A percentile compares a stretch with the other conserved stretches of the same genome.
Evolutionary conservation across 352 stramenopile genomes (phyloP).

Genomic region (Globisporangium lucens): DNA sequence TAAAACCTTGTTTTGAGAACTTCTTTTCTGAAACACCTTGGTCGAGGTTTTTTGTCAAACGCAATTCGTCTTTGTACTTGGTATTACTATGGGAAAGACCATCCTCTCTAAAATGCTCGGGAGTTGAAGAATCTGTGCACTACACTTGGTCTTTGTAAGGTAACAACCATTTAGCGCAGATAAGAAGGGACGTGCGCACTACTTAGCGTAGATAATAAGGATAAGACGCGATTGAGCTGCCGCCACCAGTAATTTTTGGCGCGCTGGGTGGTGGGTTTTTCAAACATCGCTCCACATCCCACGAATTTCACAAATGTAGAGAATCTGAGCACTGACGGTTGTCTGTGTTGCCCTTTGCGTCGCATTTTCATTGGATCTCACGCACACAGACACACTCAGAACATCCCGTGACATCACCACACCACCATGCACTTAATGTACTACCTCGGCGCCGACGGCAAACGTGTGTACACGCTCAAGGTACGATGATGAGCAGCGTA

Average conservation of each 20-base stretch:
- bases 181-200: too few relatives aligned
- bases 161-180: too few relatives aligned
- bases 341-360: not conserved
- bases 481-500: conserved; percentile 29
- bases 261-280: conserved; percentile 13
- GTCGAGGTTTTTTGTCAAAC: too few relatives aligned
- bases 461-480: conserved; percentile 99
- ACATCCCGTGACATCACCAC: not conserved
- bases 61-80: too few relatives aligned
- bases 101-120: too few relatives aligned
- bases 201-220: too few relatives aligned
- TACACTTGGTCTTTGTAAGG: too few relatives aligned
- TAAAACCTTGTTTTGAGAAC: too few relatives aligned
- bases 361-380: conserved; percentile 6
- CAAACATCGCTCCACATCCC: not conserved
- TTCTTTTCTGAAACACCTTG: too few relatives aligned
- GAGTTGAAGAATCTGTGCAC: too few relatives aligned
- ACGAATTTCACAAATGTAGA: conserved; percentile 10
- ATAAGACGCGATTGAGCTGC: not conserved
- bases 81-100: too few relatives aligned
- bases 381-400: not conserved
- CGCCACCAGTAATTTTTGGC: conserved; percentile 29
- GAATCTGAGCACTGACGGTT: not conserved
- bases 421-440: conserved; percentile 99
- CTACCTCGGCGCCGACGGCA: conserved; percentile 94